These are phyloP conservation scores for Sonneratia caseolaris DNA, from an alignment of 345 rosid species.

Conservation along the genomic window DNA sequence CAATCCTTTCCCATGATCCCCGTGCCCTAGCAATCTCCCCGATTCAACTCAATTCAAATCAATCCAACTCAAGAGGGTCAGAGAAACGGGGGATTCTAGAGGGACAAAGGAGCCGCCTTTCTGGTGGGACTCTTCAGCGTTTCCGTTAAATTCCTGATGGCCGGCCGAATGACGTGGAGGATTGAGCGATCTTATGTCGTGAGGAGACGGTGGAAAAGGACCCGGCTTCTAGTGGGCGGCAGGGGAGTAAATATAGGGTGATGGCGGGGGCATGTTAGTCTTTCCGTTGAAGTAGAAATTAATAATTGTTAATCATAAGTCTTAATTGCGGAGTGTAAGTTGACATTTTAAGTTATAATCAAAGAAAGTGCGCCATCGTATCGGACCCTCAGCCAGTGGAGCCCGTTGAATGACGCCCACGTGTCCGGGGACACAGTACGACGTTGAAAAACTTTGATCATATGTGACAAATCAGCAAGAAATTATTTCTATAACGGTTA, in stretches of 20 bases:
- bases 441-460: too few species aligned
- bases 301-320: too few species aligned
- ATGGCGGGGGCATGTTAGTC: not conserved
- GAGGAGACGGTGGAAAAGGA: not conserved
- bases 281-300: not conserved
- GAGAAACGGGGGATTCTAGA: not conserved
- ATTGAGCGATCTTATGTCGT: not conserved
- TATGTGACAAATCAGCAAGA: too few species aligned
- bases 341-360: too few species aligned
- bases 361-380: too few species aligned
- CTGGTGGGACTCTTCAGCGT: not conserved
- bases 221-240: not conserved
- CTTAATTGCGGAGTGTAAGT: not conserved
- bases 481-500: too few species aligned
- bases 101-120: not conserved
- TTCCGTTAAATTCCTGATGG: not conserved
- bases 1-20: not conserved
- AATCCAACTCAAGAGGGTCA: not conserved
- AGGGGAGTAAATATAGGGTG: not conserved
- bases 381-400: not conserved
- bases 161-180: not conserved
- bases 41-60: not conserved
- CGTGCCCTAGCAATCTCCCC: not conserved
- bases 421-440: too few species aligned
- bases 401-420: too few species aligned